Evolutionary conservation across 169 alveolate genomes (phyloP), one percentile per base, ranked within the genome.

Genomic region (Plasmodium gonderi): DNA sequence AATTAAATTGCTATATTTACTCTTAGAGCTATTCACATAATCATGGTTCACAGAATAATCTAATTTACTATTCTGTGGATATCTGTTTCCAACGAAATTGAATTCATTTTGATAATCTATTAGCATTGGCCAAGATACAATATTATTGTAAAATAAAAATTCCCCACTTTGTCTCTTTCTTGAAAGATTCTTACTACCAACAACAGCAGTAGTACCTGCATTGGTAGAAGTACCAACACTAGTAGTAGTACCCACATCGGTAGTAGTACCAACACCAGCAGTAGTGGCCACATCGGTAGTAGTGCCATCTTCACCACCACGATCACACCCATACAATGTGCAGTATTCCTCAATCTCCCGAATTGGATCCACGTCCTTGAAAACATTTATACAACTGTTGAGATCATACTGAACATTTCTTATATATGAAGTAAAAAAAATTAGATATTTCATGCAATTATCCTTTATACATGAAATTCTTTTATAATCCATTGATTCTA

Each of bases 51-150:
- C 31, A 7, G 49, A 11, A 38, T 33, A 3, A 7, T 81, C 49
- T 6, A 11, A 29, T n/a, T 26, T 20, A 20, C 45, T 40, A 45
- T n/a, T 51, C n/a, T 38, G 36, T 17, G 42, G 20, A 23, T 29
- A 12, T 6, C 72, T 29, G 31, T 23, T 29, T 6, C 49, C 47
- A 38, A 64, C 49, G 7, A 1, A 1, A 69, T 80, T 80, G 44
- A 83, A 29, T 17, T 83, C 92, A 72, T 44, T 64, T 69, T 60
- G 45, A 29, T 69, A 76, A 72, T 83, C 92, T 1, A 83, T 83
- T n/a, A 83, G 23, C 92, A 83, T 83, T 33, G 92, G 92, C 92
- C 92, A 83, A 0, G 92, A 83, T 11, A 83, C 92, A 69, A 83
- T 49, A 31, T 83, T 83, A 49, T 72, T 83, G 44, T 69, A 83